A percentile compares a stretch with the other conserved stretches of the same genome.
phyloP scores from a whole-genome alignment of 2,329 filamentous ascomycete genomes.

The Fusarium papillatum region DNA sequence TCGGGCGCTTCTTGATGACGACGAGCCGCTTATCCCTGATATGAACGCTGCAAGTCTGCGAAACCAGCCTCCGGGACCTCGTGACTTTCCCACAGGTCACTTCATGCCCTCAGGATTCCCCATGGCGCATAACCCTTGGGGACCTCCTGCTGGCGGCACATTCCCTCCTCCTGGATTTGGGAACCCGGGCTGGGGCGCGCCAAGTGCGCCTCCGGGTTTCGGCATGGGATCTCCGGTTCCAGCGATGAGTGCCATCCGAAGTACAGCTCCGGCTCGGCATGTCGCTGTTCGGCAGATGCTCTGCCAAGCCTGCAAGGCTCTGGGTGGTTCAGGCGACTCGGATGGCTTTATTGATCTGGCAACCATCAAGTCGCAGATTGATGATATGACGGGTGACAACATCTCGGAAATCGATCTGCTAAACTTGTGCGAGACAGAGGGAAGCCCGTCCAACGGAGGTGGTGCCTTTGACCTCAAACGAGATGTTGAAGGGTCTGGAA shows the following conservation, averaged over 20 bases:
- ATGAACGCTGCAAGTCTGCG: slow-evolving; percentile 51
- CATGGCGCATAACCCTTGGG: slow-evolving; percentile 57
- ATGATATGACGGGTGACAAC: slow-evolving; percentile 62
- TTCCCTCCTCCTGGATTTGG: slow-evolving; percentile 63
- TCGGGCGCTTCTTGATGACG: slow-evolving; percentile 88
- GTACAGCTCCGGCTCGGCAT: slow-evolving; percentile 62
- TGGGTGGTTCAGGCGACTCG: slow-evolving; percentile 57
- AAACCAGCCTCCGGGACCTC: slow-evolving; percentile 65
- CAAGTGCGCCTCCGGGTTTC: slow-evolving; percentile 50
- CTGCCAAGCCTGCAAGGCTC: slow-evolving; percentile 81
- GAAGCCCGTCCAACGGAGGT: slow-evolving; percentile 87
- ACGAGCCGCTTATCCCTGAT: slow-evolving; percentile 62
- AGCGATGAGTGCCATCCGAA: slow-evolving; percentile 44
- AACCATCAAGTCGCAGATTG: slow-evolving; percentile 75
- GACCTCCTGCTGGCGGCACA: slow-evolving; percentile 48
- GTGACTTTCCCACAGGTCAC: slow-evolving; percentile 55
- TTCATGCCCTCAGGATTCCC: slow-evolving; percentile 59
- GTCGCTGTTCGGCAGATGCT: slow-evolving; percentile 80
- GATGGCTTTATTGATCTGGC: slow-evolving; percentile 80
- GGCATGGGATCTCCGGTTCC: slow-evolving; percentile 48
- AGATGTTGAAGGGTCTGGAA: slow-evolving; percentile 55
- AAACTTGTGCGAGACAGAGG: slow-evolving; percentile 91
- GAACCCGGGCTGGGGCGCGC: slow-evolving; percentile 55
- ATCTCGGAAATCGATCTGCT: slow-evolving; percentile 76
- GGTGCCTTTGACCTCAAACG: slow-evolving; percentile 84